Evolutionary conservation across 2,329 filamentous ascomycete genomes (phyloP).

Genomic region (Harringtonia aguacate): DNA sequence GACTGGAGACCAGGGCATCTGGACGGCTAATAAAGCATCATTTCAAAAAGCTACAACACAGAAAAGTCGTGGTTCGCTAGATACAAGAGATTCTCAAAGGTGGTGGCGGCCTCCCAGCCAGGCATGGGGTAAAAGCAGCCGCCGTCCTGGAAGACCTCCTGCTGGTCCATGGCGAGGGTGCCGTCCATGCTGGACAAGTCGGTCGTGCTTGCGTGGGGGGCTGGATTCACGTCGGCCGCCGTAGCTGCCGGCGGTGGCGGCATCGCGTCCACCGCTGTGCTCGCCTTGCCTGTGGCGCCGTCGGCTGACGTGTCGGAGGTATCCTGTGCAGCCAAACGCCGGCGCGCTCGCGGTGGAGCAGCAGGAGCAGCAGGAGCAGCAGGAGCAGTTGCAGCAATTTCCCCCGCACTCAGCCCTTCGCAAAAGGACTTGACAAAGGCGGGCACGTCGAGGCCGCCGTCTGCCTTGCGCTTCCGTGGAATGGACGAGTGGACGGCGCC

Average conservation of each 20-base stretch:
- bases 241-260: no score
- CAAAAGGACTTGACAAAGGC: slow-evolving; percentile 19
- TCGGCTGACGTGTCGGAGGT: no score
- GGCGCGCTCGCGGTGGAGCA: no score
- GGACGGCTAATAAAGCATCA: background rate
- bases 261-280: no score
- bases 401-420: slow-evolving; percentile 7
- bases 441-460: slow-evolving; percentile 16
- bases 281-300: no score
- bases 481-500: background rate
- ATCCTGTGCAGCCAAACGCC: no score
- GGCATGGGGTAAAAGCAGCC: slow-evolving; percentile 9
- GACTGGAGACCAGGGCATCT: background rate
- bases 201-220: no score
- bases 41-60: background rate
- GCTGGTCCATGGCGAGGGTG: background rate
- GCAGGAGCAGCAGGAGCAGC: no score
- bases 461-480: slow-evolving; percentile 1
- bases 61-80: slow-evolving; percentile 14
- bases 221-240: no score
- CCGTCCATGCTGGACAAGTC: background rate
- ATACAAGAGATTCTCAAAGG: slow-evolving; percentile 15
- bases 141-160: background rate
- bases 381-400: no score
- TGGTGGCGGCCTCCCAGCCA: slow-evolving; percentile 6